Percentiles rank a stretch among this genome's conserved stretches.
Conservation (phyloP, 2,329 filamentous ascomycete species). For the Apiospora marii region DNA sequence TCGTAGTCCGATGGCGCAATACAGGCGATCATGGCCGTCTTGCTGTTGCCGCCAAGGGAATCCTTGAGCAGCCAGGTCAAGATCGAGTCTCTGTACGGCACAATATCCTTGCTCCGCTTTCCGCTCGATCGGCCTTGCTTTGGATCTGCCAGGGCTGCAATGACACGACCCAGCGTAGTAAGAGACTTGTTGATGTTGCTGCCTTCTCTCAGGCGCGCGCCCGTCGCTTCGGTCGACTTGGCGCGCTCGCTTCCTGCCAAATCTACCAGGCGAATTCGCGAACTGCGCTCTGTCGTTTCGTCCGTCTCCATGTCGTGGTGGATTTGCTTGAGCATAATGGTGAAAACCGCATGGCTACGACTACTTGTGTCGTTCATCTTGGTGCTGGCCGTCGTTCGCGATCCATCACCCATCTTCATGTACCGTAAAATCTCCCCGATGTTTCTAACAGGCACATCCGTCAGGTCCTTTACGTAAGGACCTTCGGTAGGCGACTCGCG, state of each 20-base stretch:
- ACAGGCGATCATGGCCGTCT: conserved; percentile 99
- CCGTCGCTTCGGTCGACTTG: conserved; percentile 94
- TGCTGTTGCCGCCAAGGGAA: conserved; percentile 93
- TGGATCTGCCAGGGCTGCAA: conserved; percentile 82
- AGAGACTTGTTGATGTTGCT: conserved; percentile 99
- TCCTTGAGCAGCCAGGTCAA: conserved; percentile 91
- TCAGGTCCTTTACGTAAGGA: conserved; percentile 95
- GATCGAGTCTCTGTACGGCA: conserved; percentile 93
- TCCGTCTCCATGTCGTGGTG: conserved; percentile 98
- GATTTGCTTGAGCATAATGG: conserved; percentile 97
- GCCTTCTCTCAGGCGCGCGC: conserved; percentile 87
- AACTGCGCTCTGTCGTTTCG: conserved; percentile 93
- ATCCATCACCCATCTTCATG: conserved; percentile 90
- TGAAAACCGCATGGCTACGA: conserved; percentile 96
- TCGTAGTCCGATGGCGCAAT: conserved; percentile 97
- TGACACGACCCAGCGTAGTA: conserved; percentile 93
- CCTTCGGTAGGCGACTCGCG: conserved; percentile 94
- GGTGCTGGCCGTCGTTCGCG: conserved; percentile 88
- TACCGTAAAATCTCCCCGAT: conserved; percentile 86
- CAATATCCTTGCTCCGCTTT: conserved; percentile 67
- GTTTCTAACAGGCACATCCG: conserved; percentile 88
- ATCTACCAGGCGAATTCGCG: conserved; percentile 93
- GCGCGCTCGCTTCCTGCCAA: conserved; percentile 94
- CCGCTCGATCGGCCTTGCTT: conserved; percentile 62
- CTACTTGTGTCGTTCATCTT: conserved; percentile 99